A percentile compares a stretch with the other conserved stretches of the same genome.
phyloP scores from a whole-genome alignment of 1,284 basidiomycete species.

The Fomes fomentarius region DNA sequence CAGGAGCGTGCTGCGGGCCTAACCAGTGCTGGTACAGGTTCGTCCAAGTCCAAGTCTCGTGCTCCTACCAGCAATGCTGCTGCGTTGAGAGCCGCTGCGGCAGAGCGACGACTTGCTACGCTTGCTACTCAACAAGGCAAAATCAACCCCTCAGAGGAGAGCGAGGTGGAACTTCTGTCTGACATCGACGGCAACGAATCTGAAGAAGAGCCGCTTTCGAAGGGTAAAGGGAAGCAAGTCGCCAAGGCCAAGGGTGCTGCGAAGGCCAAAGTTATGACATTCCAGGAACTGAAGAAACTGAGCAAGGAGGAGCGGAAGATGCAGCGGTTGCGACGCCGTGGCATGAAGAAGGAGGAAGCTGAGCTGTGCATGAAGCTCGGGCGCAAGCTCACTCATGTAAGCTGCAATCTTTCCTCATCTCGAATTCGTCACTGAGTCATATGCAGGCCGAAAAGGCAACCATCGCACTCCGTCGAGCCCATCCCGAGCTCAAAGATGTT shows the following conservation, averaged over 20 bases:
- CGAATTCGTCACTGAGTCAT: not conserved
- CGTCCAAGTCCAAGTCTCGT: slow-evolving; percentile 39
- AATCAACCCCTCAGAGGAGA: slow-evolving; percentile 39
- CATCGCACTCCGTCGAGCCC: slow-evolving; percentile 63
- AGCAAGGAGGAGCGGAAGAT: slow-evolving; percentile 33
- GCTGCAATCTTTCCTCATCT: not conserved
- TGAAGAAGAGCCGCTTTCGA: slow-evolving; percentile 31
- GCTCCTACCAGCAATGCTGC: slow-evolving; percentile 42
- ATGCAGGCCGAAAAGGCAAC: slow-evolving; percentile 76
- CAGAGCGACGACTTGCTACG: slow-evolving; percentile 53
- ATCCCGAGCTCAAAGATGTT: slow-evolving; percentile 80
- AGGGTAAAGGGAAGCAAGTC: slow-evolving; percentile 28
- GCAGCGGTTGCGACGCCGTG: slow-evolving; percentile 30
- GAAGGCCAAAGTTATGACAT: slow-evolving; percentile 38
- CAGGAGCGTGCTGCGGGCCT: slow-evolving; percentile 33
- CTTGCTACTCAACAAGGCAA: slow-evolving; percentile 29
- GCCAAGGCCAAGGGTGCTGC: slow-evolving; percentile 35
- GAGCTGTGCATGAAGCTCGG: slow-evolving; percentile 16
- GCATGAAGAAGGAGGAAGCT: slow-evolving; percentile 18
- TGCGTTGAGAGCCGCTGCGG: slow-evolving; percentile 51
- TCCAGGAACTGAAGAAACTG: slow-evolving; percentile 35
- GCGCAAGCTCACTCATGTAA: slow-evolving; percentile 16
- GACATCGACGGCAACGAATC: slow-evolving; percentile 12
- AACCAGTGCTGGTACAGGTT: slow-evolving; percentile 44
- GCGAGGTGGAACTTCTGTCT: slow-evolving; percentile 18